Evolutionary conservation across 495 filamentous ascomycete genomes (phyloP).

Genomic region (Hypoxylon rickii): DNA sequence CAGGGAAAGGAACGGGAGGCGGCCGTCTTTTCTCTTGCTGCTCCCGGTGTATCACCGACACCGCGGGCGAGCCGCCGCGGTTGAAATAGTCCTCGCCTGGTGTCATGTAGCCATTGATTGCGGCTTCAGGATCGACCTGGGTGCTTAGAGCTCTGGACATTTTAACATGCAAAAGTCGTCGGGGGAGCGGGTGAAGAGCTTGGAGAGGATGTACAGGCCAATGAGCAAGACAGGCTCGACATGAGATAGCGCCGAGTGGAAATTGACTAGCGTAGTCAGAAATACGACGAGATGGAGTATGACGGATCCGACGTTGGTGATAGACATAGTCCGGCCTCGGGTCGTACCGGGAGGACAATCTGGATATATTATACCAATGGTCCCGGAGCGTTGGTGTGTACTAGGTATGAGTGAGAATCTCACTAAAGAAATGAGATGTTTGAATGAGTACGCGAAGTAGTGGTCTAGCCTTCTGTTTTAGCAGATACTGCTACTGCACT

Average conservation of each 20-base stretch:
- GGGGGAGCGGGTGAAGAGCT: slow-evolving; percentile 36
- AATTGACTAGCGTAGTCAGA: slow-evolving; percentile 46
- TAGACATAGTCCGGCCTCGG: slow-evolving; percentile 39
- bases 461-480: too few species aligned
- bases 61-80: slow-evolving; percentile 11
- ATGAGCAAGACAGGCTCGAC: slow-evolving; percentile 40
- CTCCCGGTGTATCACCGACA: slow-evolving; percentile 15
- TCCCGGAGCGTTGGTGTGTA: too few species aligned
- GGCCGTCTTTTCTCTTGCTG: slow-evolving; percentile 8
- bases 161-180: slow-evolving; percentile 37
- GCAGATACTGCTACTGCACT: too few species aligned
- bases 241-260: slow-evolving; percentile 41
- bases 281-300: slow-evolving; percentile 45
- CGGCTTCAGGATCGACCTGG: slow-evolving; percentile 20
- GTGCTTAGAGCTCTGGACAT: slow-evolving; percentile 30
- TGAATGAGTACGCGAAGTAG: background rate
- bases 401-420: too few species aligned
- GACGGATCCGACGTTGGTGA: slow-evolving; percentile 45
- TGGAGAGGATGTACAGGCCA: slow-evolving; percentile 39
- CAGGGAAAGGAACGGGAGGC: background rate
- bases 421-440: too few species aligned
- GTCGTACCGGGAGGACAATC: slow-evolving; percentile 5
- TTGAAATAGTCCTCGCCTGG: slow-evolving; percentile 32
- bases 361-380: background rate
- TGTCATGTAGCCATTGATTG: slow-evolving; percentile 32